Conservation (phyloP, 2,329 filamentous ascomycete species). For the Helotiales sp. region DNA sequence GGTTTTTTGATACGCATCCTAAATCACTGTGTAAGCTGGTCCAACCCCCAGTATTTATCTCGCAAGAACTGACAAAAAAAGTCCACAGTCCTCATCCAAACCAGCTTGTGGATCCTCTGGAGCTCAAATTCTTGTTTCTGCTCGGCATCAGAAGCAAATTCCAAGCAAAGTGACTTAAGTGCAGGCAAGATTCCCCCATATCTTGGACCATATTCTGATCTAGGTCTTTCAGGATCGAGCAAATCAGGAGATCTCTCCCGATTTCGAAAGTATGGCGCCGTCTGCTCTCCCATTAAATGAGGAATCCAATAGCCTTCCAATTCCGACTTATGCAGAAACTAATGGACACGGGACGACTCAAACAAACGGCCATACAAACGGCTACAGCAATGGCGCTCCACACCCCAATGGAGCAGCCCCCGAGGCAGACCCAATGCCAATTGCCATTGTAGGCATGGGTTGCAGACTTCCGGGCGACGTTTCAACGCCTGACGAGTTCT, state of each 20-base stretch:
- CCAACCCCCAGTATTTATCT: background rate
- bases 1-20: background rate
- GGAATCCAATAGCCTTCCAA: constrained; percentile 2
- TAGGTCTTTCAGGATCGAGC: background rate
- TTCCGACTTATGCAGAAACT: background rate
- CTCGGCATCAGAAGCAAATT: background rate
- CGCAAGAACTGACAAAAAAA: no score
- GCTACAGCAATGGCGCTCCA: background rate
- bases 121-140: background rate
- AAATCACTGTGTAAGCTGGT: background rate
- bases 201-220: background rate
- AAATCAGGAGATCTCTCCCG: background rate
- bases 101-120: no score
- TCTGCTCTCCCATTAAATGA: constrained; percentile 21
- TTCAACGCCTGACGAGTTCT: constrained; percentile 46
- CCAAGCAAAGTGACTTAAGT: background rate
- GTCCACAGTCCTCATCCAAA: no score
- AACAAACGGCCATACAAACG: constrained; percentile 3
- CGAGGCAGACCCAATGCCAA: constrained; percentile 29
- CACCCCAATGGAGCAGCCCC: background rate
- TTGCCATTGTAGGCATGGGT: constrained; percentile 47
- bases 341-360: background rate
- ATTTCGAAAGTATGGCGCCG: constrained; percentile 20
- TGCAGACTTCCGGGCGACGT: constrained; percentile 47
- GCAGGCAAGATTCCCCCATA: background rate